Conservation (phyloP, 208 protist genomes). For the Crithidia thermophila region DNA sequence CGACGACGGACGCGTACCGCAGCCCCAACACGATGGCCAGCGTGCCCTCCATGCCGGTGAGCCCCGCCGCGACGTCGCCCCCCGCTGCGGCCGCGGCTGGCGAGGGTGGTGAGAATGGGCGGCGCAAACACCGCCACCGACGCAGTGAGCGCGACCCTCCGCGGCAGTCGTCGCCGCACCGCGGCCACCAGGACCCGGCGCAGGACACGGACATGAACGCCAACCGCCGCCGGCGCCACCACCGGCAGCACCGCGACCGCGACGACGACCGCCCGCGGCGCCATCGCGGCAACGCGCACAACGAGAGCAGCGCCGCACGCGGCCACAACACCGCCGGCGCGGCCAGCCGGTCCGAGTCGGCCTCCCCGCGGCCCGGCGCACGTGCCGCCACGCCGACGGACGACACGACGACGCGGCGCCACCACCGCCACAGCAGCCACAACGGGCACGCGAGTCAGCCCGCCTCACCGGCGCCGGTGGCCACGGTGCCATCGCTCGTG, state of each 20-base stretch:
- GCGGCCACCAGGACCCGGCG: not conserved
- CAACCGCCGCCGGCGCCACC: not conserved
- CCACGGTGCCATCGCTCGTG: not conserved
- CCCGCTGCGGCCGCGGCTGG: not conserved
- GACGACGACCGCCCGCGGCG: slow-evolving; percentile 9
- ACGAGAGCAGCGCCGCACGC: too few species aligned
- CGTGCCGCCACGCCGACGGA: not conserved
- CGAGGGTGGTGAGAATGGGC: not conserved
- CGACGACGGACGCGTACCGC: not conserved
- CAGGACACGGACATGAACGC: not conserved
- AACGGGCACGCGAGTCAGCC: not conserved
- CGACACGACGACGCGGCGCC: not conserved
- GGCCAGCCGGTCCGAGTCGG: slow-evolving; percentile 1
- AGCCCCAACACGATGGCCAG: not conserved
- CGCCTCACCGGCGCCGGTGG: not conserved
- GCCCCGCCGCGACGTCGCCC: too few species aligned
- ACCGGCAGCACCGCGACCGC: not conserved
- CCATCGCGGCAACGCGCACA: not conserved
- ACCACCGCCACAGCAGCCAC: not conserved
- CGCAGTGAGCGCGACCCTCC: not conserved
- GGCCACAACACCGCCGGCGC: too few species aligned
- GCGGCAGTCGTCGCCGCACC: not conserved
- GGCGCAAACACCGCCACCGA: slow-evolving; percentile 18
- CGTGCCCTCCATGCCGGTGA: too few species aligned
- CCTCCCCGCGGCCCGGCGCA: slow-evolving; percentile 3